phyloP scores from a whole-genome alignment of 2,329 filamentous ascomycete genomes.

The Fusarium oligoseptatum region DNA sequence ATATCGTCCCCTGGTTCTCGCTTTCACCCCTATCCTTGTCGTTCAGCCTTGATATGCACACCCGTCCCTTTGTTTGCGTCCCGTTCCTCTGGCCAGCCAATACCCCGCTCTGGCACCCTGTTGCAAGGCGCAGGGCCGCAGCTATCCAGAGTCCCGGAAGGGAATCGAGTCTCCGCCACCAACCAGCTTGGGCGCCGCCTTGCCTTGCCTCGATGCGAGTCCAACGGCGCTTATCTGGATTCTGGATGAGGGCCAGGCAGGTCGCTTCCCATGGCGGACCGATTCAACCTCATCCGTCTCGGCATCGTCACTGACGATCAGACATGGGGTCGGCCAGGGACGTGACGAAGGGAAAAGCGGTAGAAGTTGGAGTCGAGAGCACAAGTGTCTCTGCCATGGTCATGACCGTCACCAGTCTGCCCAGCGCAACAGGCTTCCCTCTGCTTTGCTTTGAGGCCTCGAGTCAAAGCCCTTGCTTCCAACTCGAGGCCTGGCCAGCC shows the following conservation, averaged over 20 bases:
- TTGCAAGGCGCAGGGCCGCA: slow-evolving; percentile 40
- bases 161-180: slow-evolving; percentile 32
- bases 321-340: slow-evolving; percentile 2
- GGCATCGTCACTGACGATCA: slow-evolving; percentile 22
- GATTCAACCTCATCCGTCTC: slow-evolving; percentile 20
- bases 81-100: slow-evolving; percentile 22
- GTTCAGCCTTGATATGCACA: slow-evolving; percentile 36
- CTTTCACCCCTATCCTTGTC: slow-evolving; percentile 16
- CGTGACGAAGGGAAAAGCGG: slow-evolving; percentile 2
- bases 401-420: slow-evolving; percentile 14
- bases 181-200: slow-evolving; percentile 39
- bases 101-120: slow-evolving; percentile 36
- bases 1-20: slow-evolving; percentile 17
- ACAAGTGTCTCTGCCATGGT: not conserved
- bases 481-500: slow-evolving; percentile 20
- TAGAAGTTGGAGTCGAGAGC: slow-evolving; percentile 1
- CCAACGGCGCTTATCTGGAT: slow-evolving; percentile 30
- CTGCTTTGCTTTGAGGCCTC: slow-evolving; percentile 33
- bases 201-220: slow-evolving; percentile 27
- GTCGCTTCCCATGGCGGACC: slow-evolving; percentile 15
- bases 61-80: slow-evolving; percentile 20
- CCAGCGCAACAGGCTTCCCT: slow-evolving; percentile 22
- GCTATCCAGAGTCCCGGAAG: slow-evolving; percentile 41
- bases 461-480: slow-evolving; percentile 26
- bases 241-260: slow-evolving; percentile 21